Evolutionary conservation across 208 protist species (phyloP).

Genomic region (Trypanosoma melophagium): DNA sequence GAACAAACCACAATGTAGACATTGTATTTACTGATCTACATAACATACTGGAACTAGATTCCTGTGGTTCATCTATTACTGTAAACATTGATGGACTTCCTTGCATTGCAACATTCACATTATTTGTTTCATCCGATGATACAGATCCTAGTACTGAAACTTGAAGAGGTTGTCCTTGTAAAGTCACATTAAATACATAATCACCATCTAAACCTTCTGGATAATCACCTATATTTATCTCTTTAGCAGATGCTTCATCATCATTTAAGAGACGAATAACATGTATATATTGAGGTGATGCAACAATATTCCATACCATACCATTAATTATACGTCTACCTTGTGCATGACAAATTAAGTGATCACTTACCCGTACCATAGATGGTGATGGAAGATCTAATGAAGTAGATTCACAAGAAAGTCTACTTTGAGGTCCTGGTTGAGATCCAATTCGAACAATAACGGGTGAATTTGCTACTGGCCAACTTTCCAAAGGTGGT

Average conservation of each 20-base stretch:
- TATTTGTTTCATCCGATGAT: conserved; percentile 9
- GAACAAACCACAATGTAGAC: conserved; percentile 59
- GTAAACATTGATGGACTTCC: conserved; percentile 65
- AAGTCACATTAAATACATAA: conserved; percentile 52
- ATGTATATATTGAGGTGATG: conserved; percentile 37
- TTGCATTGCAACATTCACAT: conserved; percentile 41
- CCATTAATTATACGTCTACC: conserved; percentile 42
- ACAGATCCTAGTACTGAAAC: conserved; percentile 49
- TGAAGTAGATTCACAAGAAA: conserved; percentile 38
- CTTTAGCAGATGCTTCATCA: conserved; percentile 22
- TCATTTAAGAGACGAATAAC: conserved; percentile 42
- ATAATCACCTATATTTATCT: conserved; percentile 45
- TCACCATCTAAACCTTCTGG: conserved; percentile 53
- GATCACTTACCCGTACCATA: conserved; percentile 48
- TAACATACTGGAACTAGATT: conserved; percentile 31
- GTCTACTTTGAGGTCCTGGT: conserved; percentile 35
- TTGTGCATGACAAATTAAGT: conserved; percentile 55
- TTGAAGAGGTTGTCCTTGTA: conserved; percentile 15
- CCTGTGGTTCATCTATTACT: conserved; percentile 65
- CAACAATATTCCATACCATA: conserved; percentile 51
- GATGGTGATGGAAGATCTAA: conserved; percentile 30
- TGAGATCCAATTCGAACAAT: conserved; percentile 60
- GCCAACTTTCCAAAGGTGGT: conserved; percentile 48
- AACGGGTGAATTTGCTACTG: conserved; percentile 59
- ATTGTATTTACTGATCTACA: conserved; percentile 46